Evolutionary conservation across 768 basidiomycete species (phyloP).

Genomic region (Naematelia encephala): DNA sequence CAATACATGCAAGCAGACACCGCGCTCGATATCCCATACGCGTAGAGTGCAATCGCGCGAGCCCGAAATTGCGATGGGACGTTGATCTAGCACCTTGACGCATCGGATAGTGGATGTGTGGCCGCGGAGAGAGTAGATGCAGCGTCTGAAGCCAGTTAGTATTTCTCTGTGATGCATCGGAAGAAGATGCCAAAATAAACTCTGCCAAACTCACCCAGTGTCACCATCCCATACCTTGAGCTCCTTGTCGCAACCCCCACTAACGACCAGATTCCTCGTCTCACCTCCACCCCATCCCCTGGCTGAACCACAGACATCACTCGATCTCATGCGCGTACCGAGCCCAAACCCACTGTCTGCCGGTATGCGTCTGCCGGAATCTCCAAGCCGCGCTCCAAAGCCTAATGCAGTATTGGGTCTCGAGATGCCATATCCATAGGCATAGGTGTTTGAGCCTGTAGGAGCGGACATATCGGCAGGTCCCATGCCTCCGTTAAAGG

Average conservation of each 20-base stretch:
- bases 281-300: conserved; percentile 77
- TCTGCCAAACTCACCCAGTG: conserved; percentile 62
- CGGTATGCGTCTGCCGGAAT: neutral
- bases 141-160: conserved; percentile 53
- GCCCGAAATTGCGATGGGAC: conserved; percentile 85
- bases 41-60: conserved; percentile 80
- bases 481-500: conserved; percentile 15
- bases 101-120: conserved; percentile 90
- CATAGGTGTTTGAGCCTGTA: neutral
- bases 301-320: conserved; percentile 61
- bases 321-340: conserved; percentile 50
- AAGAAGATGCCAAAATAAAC: neutral
- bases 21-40: conserved; percentile 89
- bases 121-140: conserved; percentile 73
- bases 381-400: neutral
- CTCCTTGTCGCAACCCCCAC: conserved; percentile 87
- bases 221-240: conserved; percentile 89
- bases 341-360: neutral
- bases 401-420: conserved; percentile 8
- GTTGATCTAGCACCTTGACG: conserved; percentile 76
- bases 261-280: conserved; percentile 74
- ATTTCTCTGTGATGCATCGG: neutral
- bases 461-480: neutral
- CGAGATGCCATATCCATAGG: neutral
- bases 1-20: conserved; percentile 58